phyloP scores from a whole-genome alignment of 2,329 filamentous ascomycete species.

The Grosmannia huntii region DNA sequence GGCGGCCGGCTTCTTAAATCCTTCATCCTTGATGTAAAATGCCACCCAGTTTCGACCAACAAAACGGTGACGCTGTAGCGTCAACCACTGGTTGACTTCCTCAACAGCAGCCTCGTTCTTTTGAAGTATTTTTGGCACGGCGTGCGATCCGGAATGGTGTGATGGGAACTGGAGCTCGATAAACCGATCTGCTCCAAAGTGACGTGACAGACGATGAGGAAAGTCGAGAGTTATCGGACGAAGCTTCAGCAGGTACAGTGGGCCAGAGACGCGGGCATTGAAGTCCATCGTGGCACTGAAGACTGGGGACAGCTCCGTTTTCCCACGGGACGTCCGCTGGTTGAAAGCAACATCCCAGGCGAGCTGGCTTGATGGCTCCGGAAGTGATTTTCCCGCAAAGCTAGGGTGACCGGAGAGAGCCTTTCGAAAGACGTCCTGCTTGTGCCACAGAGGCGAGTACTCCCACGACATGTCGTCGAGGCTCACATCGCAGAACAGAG shows the following conservation, averaged over 20 bases:
- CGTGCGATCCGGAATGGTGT: constrained; percentile 17
- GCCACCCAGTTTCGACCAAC: constrained; percentile 22
- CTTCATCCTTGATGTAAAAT: not conserved
- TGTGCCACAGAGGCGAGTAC: constrained; percentile 28
- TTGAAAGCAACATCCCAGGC: constrained; percentile 33
- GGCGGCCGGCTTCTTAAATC: constrained; percentile 10
- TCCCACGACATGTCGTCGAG: constrained; percentile 21
- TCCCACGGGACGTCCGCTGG: constrained; percentile 3
- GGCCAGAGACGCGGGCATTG: constrained; percentile 21
- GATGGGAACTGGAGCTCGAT: constrained; percentile 41
- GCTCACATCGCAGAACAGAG: constrained; percentile 30
- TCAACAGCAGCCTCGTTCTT: constrained; percentile 19
- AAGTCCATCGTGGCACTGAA: constrained; percentile 30
- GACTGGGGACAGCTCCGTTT: constrained; percentile 26
- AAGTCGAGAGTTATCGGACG: constrained; percentile 34
- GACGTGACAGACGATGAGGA: constrained; percentile 37
- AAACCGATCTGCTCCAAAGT: constrained; percentile 46
- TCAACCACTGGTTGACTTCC: constrained; percentile 28
- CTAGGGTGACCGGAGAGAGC: constrained; percentile 24
- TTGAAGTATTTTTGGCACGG: constrained; percentile 15
- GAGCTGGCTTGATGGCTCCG: constrained; percentile 28
- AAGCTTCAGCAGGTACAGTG: constrained; percentile 33
- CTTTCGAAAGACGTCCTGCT: constrained; percentile 30
- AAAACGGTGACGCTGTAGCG: constrained; percentile 25
- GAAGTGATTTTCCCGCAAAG: constrained; percentile 33